phyloP scores from a whole-genome alignment of 1,284 basidiomycete species.

The Cystobasidium sp. region DNA sequence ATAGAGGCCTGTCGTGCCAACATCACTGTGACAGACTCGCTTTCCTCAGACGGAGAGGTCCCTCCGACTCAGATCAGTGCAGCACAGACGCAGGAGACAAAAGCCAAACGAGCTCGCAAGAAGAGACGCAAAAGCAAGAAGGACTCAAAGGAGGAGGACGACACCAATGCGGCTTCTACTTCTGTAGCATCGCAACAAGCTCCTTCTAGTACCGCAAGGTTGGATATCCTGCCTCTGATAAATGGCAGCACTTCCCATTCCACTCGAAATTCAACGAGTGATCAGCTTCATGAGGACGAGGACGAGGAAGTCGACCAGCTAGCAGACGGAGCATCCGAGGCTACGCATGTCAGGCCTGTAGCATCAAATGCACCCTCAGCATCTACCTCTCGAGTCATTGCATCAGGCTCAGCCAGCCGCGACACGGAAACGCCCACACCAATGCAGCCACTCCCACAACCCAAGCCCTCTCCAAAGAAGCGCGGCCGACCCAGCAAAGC shows the following conservation, averaged over 20 bases:
- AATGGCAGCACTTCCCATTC: background rate
- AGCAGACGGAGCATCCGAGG: background rate
- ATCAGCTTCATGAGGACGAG: conserved; percentile 1
- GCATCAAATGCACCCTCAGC: too few species aligned
- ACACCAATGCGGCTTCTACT: background rate
- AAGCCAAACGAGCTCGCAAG: background rate
- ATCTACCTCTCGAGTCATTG: background rate
- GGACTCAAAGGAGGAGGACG: background rate
- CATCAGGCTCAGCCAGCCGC: background rate
- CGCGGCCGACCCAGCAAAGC: conserved; percentile 15
- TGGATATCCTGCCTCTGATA: conserved; percentile 4
- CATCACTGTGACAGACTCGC: conserved; percentile 9
- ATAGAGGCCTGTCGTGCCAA: background rate
- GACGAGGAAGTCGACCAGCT: background rate
- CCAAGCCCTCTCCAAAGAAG: conserved; percentile 3
- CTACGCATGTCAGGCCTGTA: too few species aligned
- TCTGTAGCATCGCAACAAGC: conserved; percentile 5
- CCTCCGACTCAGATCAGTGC: background rate
- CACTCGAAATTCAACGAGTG: conserved; percentile 4
- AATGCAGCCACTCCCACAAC: background rate
- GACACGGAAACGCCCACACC: background rate
- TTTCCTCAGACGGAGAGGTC: conserved; percentile 6
- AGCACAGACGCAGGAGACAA: background rate
- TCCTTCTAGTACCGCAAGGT: background rate
- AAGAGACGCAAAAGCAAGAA: conserved; percentile 2